These are phyloP conservation scores for Penicillium mononematosum DNA, from an alignment of 495 filamentous ascomycete species.

Conservation along the genomic window DNA sequence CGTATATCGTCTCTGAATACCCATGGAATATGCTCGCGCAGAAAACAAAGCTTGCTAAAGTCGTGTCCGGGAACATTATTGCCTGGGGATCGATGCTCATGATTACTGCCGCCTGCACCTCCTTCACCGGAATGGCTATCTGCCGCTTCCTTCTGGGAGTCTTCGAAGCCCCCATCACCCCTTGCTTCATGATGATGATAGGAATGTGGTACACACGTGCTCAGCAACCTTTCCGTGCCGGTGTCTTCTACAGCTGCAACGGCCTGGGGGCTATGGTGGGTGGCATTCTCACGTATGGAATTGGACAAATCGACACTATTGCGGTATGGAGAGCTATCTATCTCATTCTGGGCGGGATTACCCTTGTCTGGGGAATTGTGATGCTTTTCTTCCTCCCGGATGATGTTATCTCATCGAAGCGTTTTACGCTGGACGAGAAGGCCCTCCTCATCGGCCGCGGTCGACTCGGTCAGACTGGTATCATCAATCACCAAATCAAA, in stretches of 20 bases:
- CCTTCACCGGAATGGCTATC: constrained; percentile 39
- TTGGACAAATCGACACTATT: constrained; percentile 47
- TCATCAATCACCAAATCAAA: constrained; percentile 44
- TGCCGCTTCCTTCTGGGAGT: constrained; percentile 43
- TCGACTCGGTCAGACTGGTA: constrained; percentile 40
- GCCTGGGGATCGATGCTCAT: constrained; percentile 43
- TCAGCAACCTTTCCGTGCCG: constrained; percentile 34
- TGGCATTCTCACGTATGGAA: constrained; percentile 50
- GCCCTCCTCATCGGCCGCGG: constrained; percentile 39
- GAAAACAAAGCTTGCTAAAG: constrained; percentile 21
- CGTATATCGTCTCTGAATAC: constrained; percentile 39
- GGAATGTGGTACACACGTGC: constrained; percentile 35
- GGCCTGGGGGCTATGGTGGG: constrained; percentile 48
- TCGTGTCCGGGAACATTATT: constrained; percentile 25
- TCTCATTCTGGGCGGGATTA: constrained; percentile 39
- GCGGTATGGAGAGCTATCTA: constrained; percentile 44
- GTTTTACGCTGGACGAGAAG: constrained; percentile 41
- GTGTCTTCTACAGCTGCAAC: constrained; percentile 46
- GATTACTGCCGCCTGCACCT: constrained; percentile 34
- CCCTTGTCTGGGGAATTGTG: constrained; percentile 38
- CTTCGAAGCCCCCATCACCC: constrained; percentile 40
- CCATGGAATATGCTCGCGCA: constrained; percentile 28
- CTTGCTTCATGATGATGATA: constrained; percentile 44
- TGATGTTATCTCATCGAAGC: constrained; percentile 37
- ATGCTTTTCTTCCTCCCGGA: constrained; percentile 41